Evolutionary conservation across 2,329 filamentous ascomycete genomes (phyloP).

Genomic region (Cadophora sp.): DNA sequence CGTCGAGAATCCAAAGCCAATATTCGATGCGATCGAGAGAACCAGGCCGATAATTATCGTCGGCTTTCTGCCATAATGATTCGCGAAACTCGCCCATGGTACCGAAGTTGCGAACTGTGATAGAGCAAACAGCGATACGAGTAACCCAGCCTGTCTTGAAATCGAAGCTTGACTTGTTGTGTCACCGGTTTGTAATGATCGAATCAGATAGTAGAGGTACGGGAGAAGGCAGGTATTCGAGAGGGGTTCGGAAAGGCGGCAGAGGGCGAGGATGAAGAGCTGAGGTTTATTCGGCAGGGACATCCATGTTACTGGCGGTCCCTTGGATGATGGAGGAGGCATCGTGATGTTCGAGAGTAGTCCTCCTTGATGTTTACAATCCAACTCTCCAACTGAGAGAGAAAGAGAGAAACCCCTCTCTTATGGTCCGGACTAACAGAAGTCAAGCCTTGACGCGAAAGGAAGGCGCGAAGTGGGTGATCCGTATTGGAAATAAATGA

Average conservation of each 20-base stretch:
- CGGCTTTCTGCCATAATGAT: slow-evolving; percentile 73
- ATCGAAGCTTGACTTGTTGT: slow-evolving; percentile 59
- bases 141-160: slow-evolving; percentile 75
- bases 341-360: background rate
- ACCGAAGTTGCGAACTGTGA: slow-evolving; percentile 85
- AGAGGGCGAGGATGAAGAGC: slow-evolving; percentile 77
- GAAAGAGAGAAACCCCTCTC: background rate
- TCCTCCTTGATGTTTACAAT: background rate
- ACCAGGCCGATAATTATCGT: slow-evolving; percentile 79
- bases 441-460: background rate
- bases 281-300: slow-evolving; percentile 80
- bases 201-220: slow-evolving; percentile 77
- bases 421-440: background rate
- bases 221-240: slow-evolving; percentile 70
- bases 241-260: slow-evolving; percentile 80
- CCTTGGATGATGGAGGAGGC: slow-evolving; percentile 19
- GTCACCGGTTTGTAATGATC: slow-evolving; percentile 57
- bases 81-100: slow-evolving; percentile 77
- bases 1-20: slow-evolving; percentile 73
- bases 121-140: slow-evolving; percentile 80
- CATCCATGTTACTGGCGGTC: slow-evolving; percentile 64
- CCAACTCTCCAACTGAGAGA: background rate
- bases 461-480: slow-evolving; percentile 2
- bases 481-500: slow-evolving; percentile 11
- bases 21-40: slow-evolving; percentile 59